phyloP scores from a whole-genome alignment of 345 rosid species.

The Linum lewisii region DNA sequence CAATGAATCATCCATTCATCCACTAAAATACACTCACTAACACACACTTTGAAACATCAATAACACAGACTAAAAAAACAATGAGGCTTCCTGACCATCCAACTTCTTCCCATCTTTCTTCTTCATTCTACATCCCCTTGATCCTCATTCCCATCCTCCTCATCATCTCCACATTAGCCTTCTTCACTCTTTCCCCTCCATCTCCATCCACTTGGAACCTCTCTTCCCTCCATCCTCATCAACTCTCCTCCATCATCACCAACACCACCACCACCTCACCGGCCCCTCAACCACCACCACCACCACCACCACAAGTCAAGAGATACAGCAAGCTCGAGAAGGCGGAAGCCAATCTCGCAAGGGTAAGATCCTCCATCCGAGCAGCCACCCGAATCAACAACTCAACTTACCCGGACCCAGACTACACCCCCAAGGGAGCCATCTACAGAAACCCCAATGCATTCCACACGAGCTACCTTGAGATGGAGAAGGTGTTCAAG shows the following conservation, averaged over 20 bases:
- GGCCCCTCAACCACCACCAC: no score
- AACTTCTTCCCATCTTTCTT: no score
- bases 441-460: slow-evolving; percentile 35
- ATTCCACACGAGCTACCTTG: slow-evolving; percentile 35
- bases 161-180: not conserved
- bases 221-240: not conserved
- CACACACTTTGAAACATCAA: no score
- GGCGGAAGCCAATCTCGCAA: slow-evolving; percentile 35
- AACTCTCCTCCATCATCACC: not conserved
- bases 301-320: not conserved
- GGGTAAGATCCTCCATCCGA: slow-evolving; percentile 40
- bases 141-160: not conserved
- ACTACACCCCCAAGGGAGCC: slow-evolving; percentile 32
- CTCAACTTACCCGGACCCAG: slow-evolving; percentile 13
- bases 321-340: slow-evolving; percentile 19
- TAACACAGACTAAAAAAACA: no score
- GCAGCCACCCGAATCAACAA: slow-evolving; percentile 22
- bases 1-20: no score
- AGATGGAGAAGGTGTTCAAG: slow-evolving; percentile 34
- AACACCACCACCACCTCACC: not conserved
- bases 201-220: no score
- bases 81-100: no score
- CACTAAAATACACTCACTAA: no score
- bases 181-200: not conserved
- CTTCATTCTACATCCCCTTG: no score